Percentiles rank a stretch among this genome's conserved stretches.
phyloP scores from a whole-genome alignment of 768 basidiomycete species.

The Tulasnella sp. region DNA sequence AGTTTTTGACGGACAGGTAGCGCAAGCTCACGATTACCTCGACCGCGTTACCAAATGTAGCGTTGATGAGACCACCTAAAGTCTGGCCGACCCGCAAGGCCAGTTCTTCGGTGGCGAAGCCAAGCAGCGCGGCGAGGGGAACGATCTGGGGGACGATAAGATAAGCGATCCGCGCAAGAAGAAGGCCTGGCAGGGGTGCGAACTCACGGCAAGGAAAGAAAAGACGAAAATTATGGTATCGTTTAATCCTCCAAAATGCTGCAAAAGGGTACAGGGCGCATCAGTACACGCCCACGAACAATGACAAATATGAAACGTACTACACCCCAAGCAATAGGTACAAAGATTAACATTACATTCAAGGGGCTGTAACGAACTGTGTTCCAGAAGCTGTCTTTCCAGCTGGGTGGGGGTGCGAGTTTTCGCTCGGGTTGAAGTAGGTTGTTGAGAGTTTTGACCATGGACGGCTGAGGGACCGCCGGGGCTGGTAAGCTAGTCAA shows the following conservation, averaged over 20 bases:
- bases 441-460: conserved; percentile 14
- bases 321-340: conserved; percentile 15
- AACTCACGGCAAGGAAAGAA: conserved; percentile 9
- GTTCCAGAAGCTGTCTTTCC: conserved; percentile 9
- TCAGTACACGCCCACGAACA: too few species aligned
- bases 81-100: conserved; percentile 74
- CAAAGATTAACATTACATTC: conserved; percentile 8
- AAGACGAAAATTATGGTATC: conserved; percentile 14
- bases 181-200: neutral
- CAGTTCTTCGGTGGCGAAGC: conserved; percentile 73
- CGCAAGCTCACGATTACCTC: conserved; percentile 37
- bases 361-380: conserved; percentile 10
- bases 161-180: conserved; percentile 3
- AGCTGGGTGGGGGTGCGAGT: conserved; percentile 12
- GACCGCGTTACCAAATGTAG: conserved; percentile 35
- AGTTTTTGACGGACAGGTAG: neutral
- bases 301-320: neutral
- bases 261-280: too few species aligned
- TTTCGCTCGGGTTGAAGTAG: conserved; percentile 11
- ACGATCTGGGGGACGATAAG: neutral
- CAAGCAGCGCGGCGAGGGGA: conserved; percentile 26
- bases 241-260: conserved; percentile 2
- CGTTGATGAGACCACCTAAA: conserved; percentile 72
- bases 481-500: neutral
- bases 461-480: conserved; percentile 5